These are phyloP conservation scores for Ceratocystiopsis minuta DNA, from an alignment of 2,329 filamentous ascomycete genomes.

Conservation along the genomic window DNA sequence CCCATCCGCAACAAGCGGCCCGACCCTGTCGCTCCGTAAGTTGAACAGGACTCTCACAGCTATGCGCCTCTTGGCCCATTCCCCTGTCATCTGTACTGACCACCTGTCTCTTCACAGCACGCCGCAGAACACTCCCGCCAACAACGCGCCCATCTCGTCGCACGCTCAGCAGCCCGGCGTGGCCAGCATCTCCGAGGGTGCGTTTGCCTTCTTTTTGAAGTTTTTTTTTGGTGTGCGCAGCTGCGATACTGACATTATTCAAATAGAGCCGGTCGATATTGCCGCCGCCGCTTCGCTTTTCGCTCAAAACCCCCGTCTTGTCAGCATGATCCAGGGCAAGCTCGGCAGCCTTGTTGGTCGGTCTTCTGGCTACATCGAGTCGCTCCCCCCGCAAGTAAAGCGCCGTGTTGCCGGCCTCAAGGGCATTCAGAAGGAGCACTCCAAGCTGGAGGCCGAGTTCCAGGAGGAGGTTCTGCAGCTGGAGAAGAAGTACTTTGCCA, in stretches of 20 bases:
- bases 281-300: conserved; percentile 79
- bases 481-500: conserved; percentile 99
- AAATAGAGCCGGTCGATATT: conserved; percentile 78
- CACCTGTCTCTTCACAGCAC: conserved; percentile 39
- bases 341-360: conserved; percentile 83
- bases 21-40: conserved; percentile 41
- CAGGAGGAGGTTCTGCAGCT: conserved; percentile 95
- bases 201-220: neutral
- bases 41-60: neutral
- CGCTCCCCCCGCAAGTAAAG: conserved; percentile 72
- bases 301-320: conserved; percentile 83
- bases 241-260: neutral
- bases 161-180: conserved; percentile 91
- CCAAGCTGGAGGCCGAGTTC: conserved; percentile 94
- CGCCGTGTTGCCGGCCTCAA: conserved; percentile 89
- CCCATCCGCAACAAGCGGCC: conserved; percentile 46
- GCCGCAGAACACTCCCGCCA: conserved; percentile 93
- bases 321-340: conserved; percentile 95
- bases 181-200: conserved; percentile 93
- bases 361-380: conserved; percentile 96
- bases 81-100: neutral
- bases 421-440: conserved; percentile 96
- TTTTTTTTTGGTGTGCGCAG: no score
- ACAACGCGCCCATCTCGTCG: conserved; percentile 91
- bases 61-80: neutral